phyloP scores from a whole-genome alignment of 2,329 filamentous ascomycete genomes.

The Trichoderma arundinaceum region DNA sequence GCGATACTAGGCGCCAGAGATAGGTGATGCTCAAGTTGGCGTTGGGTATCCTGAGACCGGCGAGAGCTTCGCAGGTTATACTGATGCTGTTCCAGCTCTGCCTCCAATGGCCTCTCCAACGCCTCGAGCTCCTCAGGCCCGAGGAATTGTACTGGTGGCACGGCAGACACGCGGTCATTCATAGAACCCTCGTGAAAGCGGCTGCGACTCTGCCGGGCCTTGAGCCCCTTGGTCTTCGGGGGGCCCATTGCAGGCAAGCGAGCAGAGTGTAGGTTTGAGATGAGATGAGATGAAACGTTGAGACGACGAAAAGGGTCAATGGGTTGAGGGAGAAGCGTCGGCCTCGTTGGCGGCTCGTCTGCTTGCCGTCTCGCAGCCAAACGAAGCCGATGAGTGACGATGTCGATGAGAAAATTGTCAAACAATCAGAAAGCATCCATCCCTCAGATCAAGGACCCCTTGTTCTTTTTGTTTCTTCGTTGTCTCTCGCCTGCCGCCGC shows the following conservation, averaged over 20 bases:
- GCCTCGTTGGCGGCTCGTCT: too few relatives aligned
- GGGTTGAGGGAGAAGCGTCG: too few relatives aligned
- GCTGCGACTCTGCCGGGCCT: slow-evolving; percentile 47
- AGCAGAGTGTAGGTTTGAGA: not conserved
- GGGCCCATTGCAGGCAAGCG: slow-evolving; percentile 38
- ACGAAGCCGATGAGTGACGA: not conserved
- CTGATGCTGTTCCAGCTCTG: slow-evolving; percentile 22
- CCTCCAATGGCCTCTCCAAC: slow-evolving; percentile 40
- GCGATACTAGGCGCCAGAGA: slow-evolving; percentile 12
- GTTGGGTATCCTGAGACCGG: slow-evolving; percentile 20
- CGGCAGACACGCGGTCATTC: slow-evolving; percentile 77
- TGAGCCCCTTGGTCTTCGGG: slow-evolving; percentile 43
- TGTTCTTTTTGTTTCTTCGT: slow-evolving; percentile 5
- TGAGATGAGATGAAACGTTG: not conserved
- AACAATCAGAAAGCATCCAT: slow-evolving; percentile 8
- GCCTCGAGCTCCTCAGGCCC: slow-evolving; percentile 47
- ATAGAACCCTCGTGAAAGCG: slow-evolving; percentile 82
- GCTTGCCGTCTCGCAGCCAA: not conserved
- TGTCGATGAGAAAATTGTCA: not conserved
- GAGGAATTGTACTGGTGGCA: slow-evolving; percentile 72
- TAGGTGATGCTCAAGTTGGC: slow-evolving; percentile 27
- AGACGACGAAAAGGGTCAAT: not conserved
- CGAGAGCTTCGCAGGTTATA: slow-evolving; percentile 13
- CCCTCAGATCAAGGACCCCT: not conserved
- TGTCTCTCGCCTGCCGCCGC: slow-evolving; percentile 12